These are phyloP conservation scores for Phialocephala subalpina DNA, from an alignment of 2,329 filamentous ascomycete species.

Conservation along the genomic window DNA sequence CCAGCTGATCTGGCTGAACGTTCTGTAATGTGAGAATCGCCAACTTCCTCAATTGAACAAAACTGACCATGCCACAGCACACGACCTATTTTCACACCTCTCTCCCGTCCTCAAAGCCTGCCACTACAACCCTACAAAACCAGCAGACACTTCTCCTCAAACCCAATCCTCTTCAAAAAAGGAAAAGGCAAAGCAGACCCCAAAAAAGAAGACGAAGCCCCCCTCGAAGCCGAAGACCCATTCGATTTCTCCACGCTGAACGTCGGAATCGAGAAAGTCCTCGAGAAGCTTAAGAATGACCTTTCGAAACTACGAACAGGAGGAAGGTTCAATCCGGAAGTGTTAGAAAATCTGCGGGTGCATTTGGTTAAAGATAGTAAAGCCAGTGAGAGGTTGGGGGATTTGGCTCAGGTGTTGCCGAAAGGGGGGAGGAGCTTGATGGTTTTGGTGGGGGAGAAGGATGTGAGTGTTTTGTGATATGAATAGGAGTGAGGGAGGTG, in stretches of 20 bases:
- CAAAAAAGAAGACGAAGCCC: constrained; percentile 29
- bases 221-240: constrained; percentile 52
- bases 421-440: constrained; percentile 67
- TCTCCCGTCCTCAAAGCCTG: constrained; percentile 3
- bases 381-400: constrained; percentile 61
- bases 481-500: not conserved
- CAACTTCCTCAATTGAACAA: not conserved
- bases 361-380: constrained; percentile 60
- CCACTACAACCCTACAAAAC: not conserved
- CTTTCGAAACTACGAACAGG: constrained; percentile 68
- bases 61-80: not conserved
- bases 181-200: constrained; percentile 33
- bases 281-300: constrained; percentile 66
- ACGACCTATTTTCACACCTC: not conserved
- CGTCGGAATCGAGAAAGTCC: constrained; percentile 59
- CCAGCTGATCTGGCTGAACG: constrained; percentile 18
- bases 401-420: constrained; percentile 72
- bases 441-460: constrained; percentile 70
- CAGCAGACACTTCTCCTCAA: constrained; percentile 27
- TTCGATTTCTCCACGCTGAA: constrained; percentile 68
- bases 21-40: constrained; percentile 25
- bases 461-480: constrained; percentile 53
- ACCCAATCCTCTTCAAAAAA: constrained; percentile 34
- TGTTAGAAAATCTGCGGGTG: constrained; percentile 68
- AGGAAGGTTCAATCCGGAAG: constrained; percentile 67